Evolutionary conservation across 257 asterid genomes (phyloP).

Genomic region (Plantago elongata): DNA sequence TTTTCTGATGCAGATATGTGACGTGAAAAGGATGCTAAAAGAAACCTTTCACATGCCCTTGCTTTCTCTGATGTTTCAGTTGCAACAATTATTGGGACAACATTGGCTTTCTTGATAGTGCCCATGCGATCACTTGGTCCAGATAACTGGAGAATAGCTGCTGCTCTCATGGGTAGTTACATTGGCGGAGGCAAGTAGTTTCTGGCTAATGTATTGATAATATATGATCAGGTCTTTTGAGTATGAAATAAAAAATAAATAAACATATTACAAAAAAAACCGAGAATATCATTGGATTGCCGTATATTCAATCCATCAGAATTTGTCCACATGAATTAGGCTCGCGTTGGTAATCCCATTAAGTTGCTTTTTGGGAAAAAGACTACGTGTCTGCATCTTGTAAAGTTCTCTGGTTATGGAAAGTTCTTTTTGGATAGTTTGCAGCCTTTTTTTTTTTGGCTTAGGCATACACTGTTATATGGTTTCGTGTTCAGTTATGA

Average conservation of each 20-base stretch:
- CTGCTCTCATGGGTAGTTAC: conserved; percentile 92
- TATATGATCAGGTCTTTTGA: not conserved
- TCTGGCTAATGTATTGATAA: not conserved
- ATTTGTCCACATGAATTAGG: too few relatives aligned
- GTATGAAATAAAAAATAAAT: too few relatives aligned
- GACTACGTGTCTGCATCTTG: not conserved
- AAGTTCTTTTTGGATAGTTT: too few relatives aligned
- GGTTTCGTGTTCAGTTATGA: conserved; percentile 10
- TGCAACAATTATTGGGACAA: conserved; percentile 63
- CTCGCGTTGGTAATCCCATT: not conserved
- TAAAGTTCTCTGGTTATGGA: too few relatives aligned
- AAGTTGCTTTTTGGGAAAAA: not conserved
- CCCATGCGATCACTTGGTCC: conserved; percentile 84
- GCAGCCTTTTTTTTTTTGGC: too few relatives aligned
- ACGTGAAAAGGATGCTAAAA: conserved; percentile 11
- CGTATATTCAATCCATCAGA: too few relatives aligned
- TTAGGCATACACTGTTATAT: not conserved
- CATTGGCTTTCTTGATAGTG: conserved; percentile 66
- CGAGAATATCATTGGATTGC: too few relatives aligned
- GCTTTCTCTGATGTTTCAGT: conserved; percentile 39
- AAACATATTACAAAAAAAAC: too few relatives aligned
- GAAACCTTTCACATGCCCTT: conserved; percentile 7
- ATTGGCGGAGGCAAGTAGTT: conserved; percentile 74
- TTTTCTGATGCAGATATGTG: conserved; percentile 1
- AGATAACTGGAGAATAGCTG: conserved; percentile 80